Base-by-base conservation (phyloP, 768 basidiomycete species). In the Suillus hirtellus region DNA sequence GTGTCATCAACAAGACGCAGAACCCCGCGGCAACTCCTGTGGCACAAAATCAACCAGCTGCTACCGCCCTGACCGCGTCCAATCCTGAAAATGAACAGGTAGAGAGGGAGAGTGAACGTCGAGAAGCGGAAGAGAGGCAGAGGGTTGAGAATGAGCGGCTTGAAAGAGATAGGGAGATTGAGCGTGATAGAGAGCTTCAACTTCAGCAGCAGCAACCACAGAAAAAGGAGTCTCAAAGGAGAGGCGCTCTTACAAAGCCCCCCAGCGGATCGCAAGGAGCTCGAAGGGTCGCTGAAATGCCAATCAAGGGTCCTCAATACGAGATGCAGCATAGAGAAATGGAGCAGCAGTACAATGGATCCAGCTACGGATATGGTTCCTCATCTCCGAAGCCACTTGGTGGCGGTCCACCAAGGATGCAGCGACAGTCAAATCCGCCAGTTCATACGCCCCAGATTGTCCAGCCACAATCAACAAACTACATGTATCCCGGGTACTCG, bases 271-370 rank as follows among this genome's bases (percentile, higher is more conserved):
- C 79, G 54, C 75, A 79, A 10, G 79, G 76, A 19, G 80, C 82
- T 35, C 81, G 81, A 42, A 84, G 94, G 38, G 81, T 86, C 52
- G 93, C 91, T 9, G 96, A 97, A 76, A 93, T 87, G 79, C 89
- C 95, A 9, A 85, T 98, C 60, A 87, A 89, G 65, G 87, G 92
- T 5, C 93, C 96, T 44, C 91, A 93, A 69, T 98, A 96, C 72
- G 96, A 96, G 70, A 89, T 92, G 85, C 96, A 98, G 73, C 91
- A 94, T 73, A 87, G 90, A 27, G 92, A 89, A 58, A 94, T 98
- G 84, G 92, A 95, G 73, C 90, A 95, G 69, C 93, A 96, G 72
- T 92, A 92, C 66, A 81, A 81, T 56, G 81, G 79, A 10, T 68
- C 75, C 54, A 68, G 61, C 4, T 71, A 72, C 17, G 62, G 64